These are phyloP conservation scores for Fonsecaea multimorphosa DNA, from an alignment of 2,329 filamentous ascomycete genomes.

Conservation along the genomic window DNA sequence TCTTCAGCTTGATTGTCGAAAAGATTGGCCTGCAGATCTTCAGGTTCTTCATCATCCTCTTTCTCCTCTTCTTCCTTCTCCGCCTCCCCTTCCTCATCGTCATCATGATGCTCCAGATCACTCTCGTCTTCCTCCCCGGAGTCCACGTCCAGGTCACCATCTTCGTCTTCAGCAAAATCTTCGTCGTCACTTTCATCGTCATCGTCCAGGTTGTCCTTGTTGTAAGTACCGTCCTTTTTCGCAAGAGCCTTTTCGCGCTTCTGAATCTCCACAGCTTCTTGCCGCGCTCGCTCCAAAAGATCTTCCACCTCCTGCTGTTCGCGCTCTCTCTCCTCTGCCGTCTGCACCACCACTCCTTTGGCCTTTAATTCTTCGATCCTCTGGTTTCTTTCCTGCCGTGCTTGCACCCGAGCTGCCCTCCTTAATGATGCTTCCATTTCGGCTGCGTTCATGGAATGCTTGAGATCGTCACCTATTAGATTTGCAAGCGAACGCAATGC, in stretches of 20 bases:
- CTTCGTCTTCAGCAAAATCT: constrained; percentile 54
- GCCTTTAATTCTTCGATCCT: constrained; percentile 77
- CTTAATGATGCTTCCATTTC: constrained; percentile 73
- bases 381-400: constrained; percentile 75
- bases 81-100: constrained; percentile 40
- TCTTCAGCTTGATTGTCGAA: constrained; percentile 48
- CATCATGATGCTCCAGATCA: constrained; percentile 44
- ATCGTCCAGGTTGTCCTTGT: constrained; percentile 55
- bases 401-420: constrained; percentile 78
- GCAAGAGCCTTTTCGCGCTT: constrained; percentile 75
- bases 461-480: constrained; percentile 62
- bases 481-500: constrained; percentile 77
- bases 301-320: constrained; percentile 86
- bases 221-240: constrained; percentile 65
- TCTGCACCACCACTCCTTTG: constrained; percentile 81
- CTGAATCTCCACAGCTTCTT: constrained; percentile 79
- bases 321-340: constrained; percentile 81
- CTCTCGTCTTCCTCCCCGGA: constrained; percentile 47
- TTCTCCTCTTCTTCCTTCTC: constrained; percentile 36
- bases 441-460: constrained; percentile 67
- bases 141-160: constrained; percentile 50
- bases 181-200: constrained; percentile 64
- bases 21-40: constrained; percentile 37
- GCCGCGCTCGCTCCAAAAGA: constrained; percentile 80
- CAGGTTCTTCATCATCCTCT: constrained; percentile 36